Evolutionary conservation across 176 grass and related monocot genomes (phyloP), one percentile per base, ranked within the genome.

Genomic region (Oryza longistaminata): DNA sequence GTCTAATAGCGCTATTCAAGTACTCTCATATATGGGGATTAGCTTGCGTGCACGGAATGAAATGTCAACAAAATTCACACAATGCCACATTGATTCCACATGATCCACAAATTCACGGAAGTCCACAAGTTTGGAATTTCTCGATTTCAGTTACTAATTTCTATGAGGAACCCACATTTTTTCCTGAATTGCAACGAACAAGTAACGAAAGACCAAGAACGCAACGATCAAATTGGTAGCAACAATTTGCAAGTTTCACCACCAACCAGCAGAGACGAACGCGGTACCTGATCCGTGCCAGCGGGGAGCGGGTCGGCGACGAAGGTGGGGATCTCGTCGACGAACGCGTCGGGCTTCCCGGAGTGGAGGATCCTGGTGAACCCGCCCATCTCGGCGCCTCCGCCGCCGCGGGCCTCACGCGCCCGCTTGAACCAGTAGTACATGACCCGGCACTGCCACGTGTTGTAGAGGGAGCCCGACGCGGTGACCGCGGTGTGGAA

Each of bases 341-440:
- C 37, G 74, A 93, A 90, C 42, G 81, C 75, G 82, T 98, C 96
- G 5, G 87, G 80, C 34, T 39, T 82, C 25, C 96, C 93, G 21
- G 96, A 98, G 85, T 98, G 96, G 80, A 95, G 73, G 81, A 98
- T 90, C 96, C 93, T 82, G 46, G 96, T 95, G 85, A 98, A 98
- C 5, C 93, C 96, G 19, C 89, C 93, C 96, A 98, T 94, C 81
- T 98, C 96, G 77, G 80, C 87, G 62, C 53, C 45, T 1, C 86
- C 88, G 52, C 35, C 44, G 3, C 49, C 67, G 79, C 29, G 0
- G 1, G 60, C 64, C 80, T 16, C 77, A 61, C 78, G 85, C 31
- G 74, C 88, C 88, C 90, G 61, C 89, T 92, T 98, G 93, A 95
- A 98, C 93, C 96, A 98, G 91, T 95, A 88, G 77, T 98, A 98